Base-by-base conservation (phyloP, 2,329 filamentous ascomycete genomes). In the Botryotinia narcissicola region DNA sequence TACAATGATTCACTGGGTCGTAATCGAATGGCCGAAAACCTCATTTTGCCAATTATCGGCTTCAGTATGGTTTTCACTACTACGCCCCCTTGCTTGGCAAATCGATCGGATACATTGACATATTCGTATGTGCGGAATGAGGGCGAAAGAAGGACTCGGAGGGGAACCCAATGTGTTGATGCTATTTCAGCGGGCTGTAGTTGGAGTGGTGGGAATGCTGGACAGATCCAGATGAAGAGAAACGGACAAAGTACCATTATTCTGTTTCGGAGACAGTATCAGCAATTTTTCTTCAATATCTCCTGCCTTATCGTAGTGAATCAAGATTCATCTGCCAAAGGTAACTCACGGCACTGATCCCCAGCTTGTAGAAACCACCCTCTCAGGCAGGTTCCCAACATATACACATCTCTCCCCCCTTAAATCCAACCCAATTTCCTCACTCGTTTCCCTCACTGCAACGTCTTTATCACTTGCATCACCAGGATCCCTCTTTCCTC, bases 191-290 rank as follows among this genome's bases (percentile, higher is more conserved):
- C 87, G 7, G 90, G 90, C 78, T 92, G 90, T n/a, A 92, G 83
- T 63, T 85, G 85, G 57, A 92, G 83, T 1, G 86, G 81, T 8
- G 90, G 89, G 8, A 87, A 83, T 37, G 85, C 83, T 42, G 86
- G 86, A 29, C 84, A 85, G 4, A 88, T 91, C 72, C 89, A 82
- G 37, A 93, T 82, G 80, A 91, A 92, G 61, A 92, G 84, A 80
- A 90, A 92, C 0, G 91, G 90, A 78, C 90, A 92, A 12, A 92
- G 84, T 6, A 92, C 89, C 89, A 92, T 91, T 37, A 92, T 82
- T 14, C 89, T 89, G 76, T 73, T 76, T 66, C 25, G 29, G 32
- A 18, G 18, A n/a, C 22, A 54, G 48, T 14, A 68, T 68, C 48
- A 68, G 66, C n/a, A 37, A 57, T 57, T 42, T n/a, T 1, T 32